Evolutionary conservation across 1,139 yeast species (phyloP), one percentile per base, ranked within the genome.

Genomic region (Lodderomyces metapsilosis): DNA sequence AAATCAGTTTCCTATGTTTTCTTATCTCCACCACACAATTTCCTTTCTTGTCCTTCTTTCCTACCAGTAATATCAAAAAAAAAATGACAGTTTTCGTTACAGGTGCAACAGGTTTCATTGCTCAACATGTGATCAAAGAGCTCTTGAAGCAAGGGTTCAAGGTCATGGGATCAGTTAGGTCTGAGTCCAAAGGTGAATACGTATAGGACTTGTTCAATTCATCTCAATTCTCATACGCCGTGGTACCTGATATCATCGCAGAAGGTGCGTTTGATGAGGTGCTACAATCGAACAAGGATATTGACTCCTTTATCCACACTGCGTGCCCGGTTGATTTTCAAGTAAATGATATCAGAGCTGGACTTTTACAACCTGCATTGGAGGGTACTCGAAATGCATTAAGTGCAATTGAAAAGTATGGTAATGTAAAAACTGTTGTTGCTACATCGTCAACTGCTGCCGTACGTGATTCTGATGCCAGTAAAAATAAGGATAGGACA

Each of bases 31-130:
- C n/a, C n/a, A n/a, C n/a, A n/a, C n/a, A n/a, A n/a, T n/a, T n/a
- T n/a, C n/a, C n/a, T n/a, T n/a, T n/a, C n/a, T n/a, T n/a, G n/a
- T n/a, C 5, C 22, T 20, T 20, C 5, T 8, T 20, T 8, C 22
- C 27, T 11, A 11, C 27, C 27, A 24, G n/a, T 4, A 24, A 24
- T 24, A 6, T 11, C n/a, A n/a, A 8, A 5, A 27, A 12, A 5
- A 27, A 27, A 5, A 27, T 27, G 31, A 5, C 56, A 11, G 67
- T 71, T 15, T 64, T 77, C 13, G 73, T 79, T 16, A 70, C 82
- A 1, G 84, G 84, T 1, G 81, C 77, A 7, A 69, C 78, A 5
- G 82, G 84, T 10, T 78, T 66, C 50, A 71, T 78, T 42, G 83
- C 81, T 8, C 70, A 65, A 40, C 70, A 67, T 46, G 51, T 65